Conservation (phyloP, 139 green algal genomes). For the Picochlorum sp. region DNA sequence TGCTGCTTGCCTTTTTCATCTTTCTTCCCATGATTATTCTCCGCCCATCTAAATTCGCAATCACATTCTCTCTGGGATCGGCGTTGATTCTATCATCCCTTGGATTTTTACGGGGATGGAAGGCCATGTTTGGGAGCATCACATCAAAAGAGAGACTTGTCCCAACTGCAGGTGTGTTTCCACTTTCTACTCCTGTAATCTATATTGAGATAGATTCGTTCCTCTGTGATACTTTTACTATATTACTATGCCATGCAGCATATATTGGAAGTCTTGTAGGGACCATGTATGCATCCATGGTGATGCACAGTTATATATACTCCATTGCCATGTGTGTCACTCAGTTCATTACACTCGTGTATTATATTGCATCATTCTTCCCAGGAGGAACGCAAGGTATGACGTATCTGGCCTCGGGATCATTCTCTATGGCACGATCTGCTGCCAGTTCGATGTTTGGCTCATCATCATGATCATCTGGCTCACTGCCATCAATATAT, state of each 20-base stretch:
- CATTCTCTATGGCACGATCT: neutral
- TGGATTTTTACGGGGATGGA: slow-evolving; percentile 67
- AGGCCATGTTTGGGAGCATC: slow-evolving; percentile 79
- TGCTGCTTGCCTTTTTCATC: slow-evolving; percentile 79
- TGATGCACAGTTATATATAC: slow-evolving; percentile 83
- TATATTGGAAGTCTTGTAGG: slow-evolving; percentile 69
- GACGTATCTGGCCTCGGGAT: slow-evolving; percentile 2
- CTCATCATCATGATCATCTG: no score
- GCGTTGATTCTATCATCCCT: slow-evolving; percentile 68
- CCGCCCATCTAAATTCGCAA: slow-evolving; percentile 88
- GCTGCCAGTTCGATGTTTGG: slow-evolving; percentile 7
- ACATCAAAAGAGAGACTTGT: slow-evolving; percentile 62
- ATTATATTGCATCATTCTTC: slow-evolving; percentile 89
- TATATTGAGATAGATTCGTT: neutral
- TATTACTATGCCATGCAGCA: slow-evolving; percentile 31
- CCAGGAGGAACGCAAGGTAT: slow-evolving; percentile 68
- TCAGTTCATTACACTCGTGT: slow-evolving; percentile 78
- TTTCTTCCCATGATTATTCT: slow-evolving; percentile 87
- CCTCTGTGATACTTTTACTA: neutral
- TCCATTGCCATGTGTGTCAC: slow-evolving; percentile 63
- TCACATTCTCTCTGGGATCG: slow-evolving; percentile 82
- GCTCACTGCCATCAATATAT: no score
- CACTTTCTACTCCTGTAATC: neutral
- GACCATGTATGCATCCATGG: slow-evolving; percentile 77
- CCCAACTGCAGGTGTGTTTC: slow-evolving; percentile 41